A percentile compares a stretch with the other conserved stretches of the same genome.
Evolutionary conservation across 371 early-diverging fungal genomes (phyloP).

Genomic region (Globomyces sp.): DNA sequence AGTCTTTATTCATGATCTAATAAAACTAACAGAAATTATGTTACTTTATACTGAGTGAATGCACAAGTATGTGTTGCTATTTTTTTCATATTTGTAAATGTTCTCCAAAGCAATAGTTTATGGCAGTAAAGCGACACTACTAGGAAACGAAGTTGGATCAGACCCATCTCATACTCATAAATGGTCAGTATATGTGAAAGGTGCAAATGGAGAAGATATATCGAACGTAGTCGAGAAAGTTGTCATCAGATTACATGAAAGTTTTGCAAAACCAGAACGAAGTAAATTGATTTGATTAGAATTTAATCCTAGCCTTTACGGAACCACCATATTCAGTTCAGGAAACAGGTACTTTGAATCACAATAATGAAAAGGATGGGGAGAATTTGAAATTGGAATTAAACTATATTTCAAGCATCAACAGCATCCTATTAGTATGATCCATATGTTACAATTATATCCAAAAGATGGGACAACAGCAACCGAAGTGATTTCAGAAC

Average conservation of each 20-base stretch:
- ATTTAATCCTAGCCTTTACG: not conserved
- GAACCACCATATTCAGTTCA: conserved; percentile 5
- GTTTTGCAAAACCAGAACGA: conserved; percentile 82
- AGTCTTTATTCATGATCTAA: too few relatives aligned
- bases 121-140: conserved; percentile 39
- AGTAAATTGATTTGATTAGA: conserved; percentile 44
- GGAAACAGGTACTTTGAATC: not conserved
- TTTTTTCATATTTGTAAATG: conserved; percentile 10
- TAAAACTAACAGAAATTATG: too few relatives aligned
- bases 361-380: conserved; percentile 69
- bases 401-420: conserved; percentile 79
- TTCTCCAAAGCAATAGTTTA: conserved; percentile 40
- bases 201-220: conserved; percentile 83
- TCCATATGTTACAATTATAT: conserved; percentile 72
- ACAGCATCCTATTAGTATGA: conserved; percentile 73
- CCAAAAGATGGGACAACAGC: conserved; percentile 35
- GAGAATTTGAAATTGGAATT: conserved; percentile 96
- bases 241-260: conserved; percentile 93
- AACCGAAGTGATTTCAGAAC: conserved; percentile 42
- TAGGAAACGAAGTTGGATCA: conserved; percentile 30
- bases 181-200: conserved; percentile 78
- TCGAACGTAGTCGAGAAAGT: conserved; percentile 85
- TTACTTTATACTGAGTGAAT: too few relatives aligned
- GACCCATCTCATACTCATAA: conserved; percentile 55
- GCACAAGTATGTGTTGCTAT: not conserved